Evolutionary conservation across 1,139 yeast species (phyloP), one percentile per base, ranked within the genome.

Genomic region (Pichia sp.): DNA sequence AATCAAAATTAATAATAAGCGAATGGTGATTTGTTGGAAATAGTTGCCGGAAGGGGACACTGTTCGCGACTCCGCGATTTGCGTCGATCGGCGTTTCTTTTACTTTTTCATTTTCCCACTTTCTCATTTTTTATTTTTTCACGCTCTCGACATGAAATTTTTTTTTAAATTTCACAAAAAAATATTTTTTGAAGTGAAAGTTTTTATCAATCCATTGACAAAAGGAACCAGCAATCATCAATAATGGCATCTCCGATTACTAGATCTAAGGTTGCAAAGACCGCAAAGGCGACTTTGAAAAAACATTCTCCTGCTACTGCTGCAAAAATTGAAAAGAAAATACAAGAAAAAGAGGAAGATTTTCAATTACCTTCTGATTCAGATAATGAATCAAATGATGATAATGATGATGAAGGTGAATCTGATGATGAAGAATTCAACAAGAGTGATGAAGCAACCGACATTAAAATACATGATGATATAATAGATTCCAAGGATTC

Each of bases 301-400:
- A 32, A 18, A 9, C 13, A 6, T 2, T 8, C 22, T 18, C 13
- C 36, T 18, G 36, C 36, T 4, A 32, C 16, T 13, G 8, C 36
- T 18, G 36, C 16, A 9, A 18, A 40, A 42, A 46, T 42, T 36
- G 29, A 39, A 42, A 11, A 40, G 18, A n/a, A 40, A 45, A 30
- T 25, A 47, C 40, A 35, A 25, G 18, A 39, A 30, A 20, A 37
- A 42, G 51, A 42, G 25, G 44, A 47, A 23, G 53, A 53, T 11
- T 50, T 47, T 32, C 51, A 47, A 40, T 30, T 50, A 32, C 53
- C 51, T 7, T 45, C 53, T 6, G 56, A 50, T 34, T 44, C 50
- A 20, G 56, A 60, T 18, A 50, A 53, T 36, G 57, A 53, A n/a
- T n/a, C n/a, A n/a, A n/a, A n/a, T 34, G 55, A 51, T 36, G 55